Evolutionary conservation across 164 flowering plant species (phyloP).

Genomic region (Santalum album): DNA sequence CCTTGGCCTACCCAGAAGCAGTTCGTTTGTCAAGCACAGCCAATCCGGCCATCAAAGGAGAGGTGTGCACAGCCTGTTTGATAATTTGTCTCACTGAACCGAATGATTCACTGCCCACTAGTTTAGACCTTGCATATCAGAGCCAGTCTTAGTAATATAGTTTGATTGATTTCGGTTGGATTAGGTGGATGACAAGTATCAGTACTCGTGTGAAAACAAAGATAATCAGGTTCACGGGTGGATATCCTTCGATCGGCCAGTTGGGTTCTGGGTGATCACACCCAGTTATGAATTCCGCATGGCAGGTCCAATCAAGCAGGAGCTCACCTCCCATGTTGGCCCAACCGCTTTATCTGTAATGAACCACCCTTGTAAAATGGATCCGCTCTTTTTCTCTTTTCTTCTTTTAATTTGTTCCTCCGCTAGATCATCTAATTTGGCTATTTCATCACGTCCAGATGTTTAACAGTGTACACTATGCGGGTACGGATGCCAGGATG

Average conservation of each 20-base stretch:
- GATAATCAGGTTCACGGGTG: background rate
- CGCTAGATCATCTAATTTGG: too few species aligned
- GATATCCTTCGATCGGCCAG: background rate
- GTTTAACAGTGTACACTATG: background rate
- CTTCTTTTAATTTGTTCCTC: too few species aligned
- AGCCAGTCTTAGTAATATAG: too few species aligned
- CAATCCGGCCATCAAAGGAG: background rate
- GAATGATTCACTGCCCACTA: too few species aligned
- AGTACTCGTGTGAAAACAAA: background rate
- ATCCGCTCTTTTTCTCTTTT: too few species aligned
- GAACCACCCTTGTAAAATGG: too few species aligned
- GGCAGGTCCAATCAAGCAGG: background rate
- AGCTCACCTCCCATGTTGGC: slow-evolving; percentile 2
- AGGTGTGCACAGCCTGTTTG: background rate
- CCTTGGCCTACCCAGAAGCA: slow-evolving; percentile 4
- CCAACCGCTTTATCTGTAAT: background rate
- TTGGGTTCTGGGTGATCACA: background rate
- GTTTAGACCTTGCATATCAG: too few species aligned
- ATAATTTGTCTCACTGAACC: too few species aligned
- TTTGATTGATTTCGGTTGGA: too few species aligned
- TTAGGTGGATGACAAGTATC: slow-evolving; percentile 1
- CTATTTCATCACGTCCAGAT: background rate
- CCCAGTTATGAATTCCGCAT: background rate
- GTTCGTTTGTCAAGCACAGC: background rate
- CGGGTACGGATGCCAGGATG: background rate